Percentiles rank a stretch among this genome's conserved stretches.
These are phyloP conservation scores for Rhizopus delemar DNA, from an alignment of 371 early-diverging fungal species.

Conservation along the genomic window DNA sequence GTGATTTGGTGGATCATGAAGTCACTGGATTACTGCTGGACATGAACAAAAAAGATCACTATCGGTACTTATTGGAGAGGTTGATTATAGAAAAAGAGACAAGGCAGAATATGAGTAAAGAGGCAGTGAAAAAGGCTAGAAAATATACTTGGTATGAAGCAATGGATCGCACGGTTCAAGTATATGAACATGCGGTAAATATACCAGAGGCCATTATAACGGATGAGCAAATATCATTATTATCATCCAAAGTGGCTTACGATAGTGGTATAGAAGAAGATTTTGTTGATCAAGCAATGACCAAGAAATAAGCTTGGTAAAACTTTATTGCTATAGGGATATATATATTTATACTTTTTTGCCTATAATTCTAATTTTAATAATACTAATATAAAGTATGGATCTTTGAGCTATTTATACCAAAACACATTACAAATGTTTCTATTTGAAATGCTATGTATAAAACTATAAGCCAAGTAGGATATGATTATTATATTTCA, in stretches of 20 bases:
- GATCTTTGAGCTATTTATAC: too few relatives aligned
- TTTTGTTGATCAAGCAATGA: background rate
- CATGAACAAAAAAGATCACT: slow-evolving; percentile 19
- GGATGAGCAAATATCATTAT: background rate
- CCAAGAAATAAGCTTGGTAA: background rate
- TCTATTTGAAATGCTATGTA: too few relatives aligned
- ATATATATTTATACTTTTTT: too few relatives aligned
- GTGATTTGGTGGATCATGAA: slow-evolving; percentile 43
- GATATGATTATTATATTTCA: too few relatives aligned
- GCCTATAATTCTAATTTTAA: too few relatives aligned
- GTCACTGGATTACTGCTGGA: slow-evolving; percentile 45
- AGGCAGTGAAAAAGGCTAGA: slow-evolving; percentile 30
- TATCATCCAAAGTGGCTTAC: background rate
- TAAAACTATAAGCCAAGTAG: too few relatives aligned
- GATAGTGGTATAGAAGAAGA: slow-evolving; percentile 29
- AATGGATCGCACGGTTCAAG: slow-evolving; percentile 44
- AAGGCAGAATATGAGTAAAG: slow-evolving; percentile 21
- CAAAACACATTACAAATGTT: too few relatives aligned
- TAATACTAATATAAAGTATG: too few relatives aligned
- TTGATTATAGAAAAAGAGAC: slow-evolving; percentile 20
- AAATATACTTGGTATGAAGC: slow-evolving; percentile 51
- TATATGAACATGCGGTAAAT: slow-evolving; percentile 33
- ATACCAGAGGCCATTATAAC: background rate
- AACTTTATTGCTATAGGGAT: too few relatives aligned
- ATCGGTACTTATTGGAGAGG: slow-evolving; percentile 22